Base-by-base conservation (phyloP, 306 rosid genomes). In the Citrullus colocynthis region DNA sequence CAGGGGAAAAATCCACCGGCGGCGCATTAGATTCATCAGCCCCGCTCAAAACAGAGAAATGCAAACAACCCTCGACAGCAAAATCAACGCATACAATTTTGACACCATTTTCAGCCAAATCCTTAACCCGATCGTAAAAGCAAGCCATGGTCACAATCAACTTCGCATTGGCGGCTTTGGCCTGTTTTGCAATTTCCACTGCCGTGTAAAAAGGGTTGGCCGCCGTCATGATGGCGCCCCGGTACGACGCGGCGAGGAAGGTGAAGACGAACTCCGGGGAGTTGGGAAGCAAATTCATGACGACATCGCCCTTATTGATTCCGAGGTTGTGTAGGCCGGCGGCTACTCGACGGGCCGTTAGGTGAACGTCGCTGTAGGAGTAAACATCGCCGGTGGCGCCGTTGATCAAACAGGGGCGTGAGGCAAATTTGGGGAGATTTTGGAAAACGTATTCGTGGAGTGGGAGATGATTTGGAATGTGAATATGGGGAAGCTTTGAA, bases 201-300 rank as follows among this genome's bases (percentile, higher is more conserved):
- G 90, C 10, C 0, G 93, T 93, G 88, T 86, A 91, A 79, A 88
- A 86, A 0, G 93, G 98, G 76, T 93, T 91, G 4, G 96, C 96
- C 0, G 91, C 86, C 0, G 97, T 91, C 30, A 88, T 85, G 37
- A 85, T 44, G 37, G 96, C 93, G 0, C 97, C 91, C 13, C 75
- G 76, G 16, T 67, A 66, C 0, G 97, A 93, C 2, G 97, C 93
- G 0, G 81, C 93, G 0, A 93, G 83, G 70, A 93, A 91, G 2
- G 91, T 11, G n/a, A 93, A 87, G 3, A 84, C 91, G 36, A 84
- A 93, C 78, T 91, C 92, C 0, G 96, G 97, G n/a, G 89, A 86
- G 58, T 93, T 93, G 28, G 92, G 89, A 8, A 93, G 92, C 17
- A 90, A 79, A 6, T 88, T 64, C 92, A 91, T 90, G 82, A 93